Percentiles rank a stretch among this genome's conserved stretches.
These are phyloP conservation scores for Pythium periplocum DNA, from an alignment of 352 stramenopile species.

Conservation along the genomic window DNA sequence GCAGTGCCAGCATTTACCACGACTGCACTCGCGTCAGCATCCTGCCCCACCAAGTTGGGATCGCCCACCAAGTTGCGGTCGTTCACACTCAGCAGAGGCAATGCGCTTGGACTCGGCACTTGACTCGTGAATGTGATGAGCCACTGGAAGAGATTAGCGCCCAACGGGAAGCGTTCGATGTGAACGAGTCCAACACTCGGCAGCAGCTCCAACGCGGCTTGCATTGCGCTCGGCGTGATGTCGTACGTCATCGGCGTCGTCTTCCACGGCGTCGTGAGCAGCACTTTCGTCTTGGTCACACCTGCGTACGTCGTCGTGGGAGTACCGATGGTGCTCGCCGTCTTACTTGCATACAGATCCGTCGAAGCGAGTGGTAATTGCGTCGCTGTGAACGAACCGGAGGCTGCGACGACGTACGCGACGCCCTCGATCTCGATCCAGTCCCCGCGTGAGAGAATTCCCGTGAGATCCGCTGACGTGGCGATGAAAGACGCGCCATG, in stretches of 20 bases:
- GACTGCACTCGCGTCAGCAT: constrained; percentile 20
- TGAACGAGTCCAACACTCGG: constrained; percentile 83
- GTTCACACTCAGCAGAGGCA: constrained; percentile 53
- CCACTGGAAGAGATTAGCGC: constrained; percentile 82
- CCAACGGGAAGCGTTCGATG: constrained; percentile 73
- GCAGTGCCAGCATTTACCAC: constrained; percentile 20
- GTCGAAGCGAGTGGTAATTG: constrained; percentile 49
- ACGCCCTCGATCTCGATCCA: constrained; percentile 67
- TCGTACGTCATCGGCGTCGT: constrained; percentile 56
- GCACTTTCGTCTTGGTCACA: constrained; percentile 28
- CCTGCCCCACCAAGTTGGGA: background rate
- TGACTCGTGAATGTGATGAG: constrained; percentile 84
- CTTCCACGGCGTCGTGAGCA: constrained; percentile 48
- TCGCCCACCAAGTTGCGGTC: constrained; percentile 33
- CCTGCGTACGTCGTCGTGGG: constrained; percentile 35
- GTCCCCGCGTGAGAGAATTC: constrained; percentile 80
- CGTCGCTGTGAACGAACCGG: constrained; percentile 66
- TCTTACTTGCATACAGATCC: constrained; percentile 16
- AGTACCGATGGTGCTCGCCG: constrained; percentile 22
- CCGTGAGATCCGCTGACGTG: constrained; percentile 86
- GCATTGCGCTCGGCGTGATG: constrained; percentile 43
- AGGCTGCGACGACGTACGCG: constrained; percentile 70
- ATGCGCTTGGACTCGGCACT: constrained; percentile 26
- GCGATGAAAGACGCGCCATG: constrained; percentile 52
- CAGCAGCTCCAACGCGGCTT: constrained; percentile 85